Percentiles rank a stretch among this genome's conserved stretches.
These are phyloP conservation scores for Beauveria medogensis DNA, from an alignment of 2,329 filamentous ascomycete genomes.

Conservation along the genomic window DNA sequence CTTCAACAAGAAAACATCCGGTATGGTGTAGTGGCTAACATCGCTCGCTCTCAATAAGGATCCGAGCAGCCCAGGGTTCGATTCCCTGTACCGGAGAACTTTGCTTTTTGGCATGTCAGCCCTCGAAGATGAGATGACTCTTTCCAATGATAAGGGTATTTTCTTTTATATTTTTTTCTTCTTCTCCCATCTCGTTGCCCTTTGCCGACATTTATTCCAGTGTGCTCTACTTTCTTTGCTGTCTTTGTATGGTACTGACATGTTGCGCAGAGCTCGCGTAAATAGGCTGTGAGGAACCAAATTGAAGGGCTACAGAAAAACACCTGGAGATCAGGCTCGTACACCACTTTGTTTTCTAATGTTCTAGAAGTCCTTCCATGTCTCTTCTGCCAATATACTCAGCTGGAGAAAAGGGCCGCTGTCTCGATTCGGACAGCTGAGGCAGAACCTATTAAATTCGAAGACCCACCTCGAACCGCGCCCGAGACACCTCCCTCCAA, in stretches of 20 bases:
- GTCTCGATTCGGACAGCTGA: not conserved
- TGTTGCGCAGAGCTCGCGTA: too few species aligned
- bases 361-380: not conserved
- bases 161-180: not conserved
- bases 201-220: too few species aligned
- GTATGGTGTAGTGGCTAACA: slow-evolving; percentile 31
- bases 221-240: too few species aligned
- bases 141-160: too few species aligned
- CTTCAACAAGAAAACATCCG: slow-evolving; percentile 16
- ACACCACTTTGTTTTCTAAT: too few species aligned
- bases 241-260: too few species aligned
- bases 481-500: slow-evolving; percentile 6
- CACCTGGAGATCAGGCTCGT: too few species aligned
- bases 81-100: slow-evolving; percentile 25
- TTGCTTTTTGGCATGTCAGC: not conserved
- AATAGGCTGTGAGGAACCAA: too few species aligned
- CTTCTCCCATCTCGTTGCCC: too few species aligned
- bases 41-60: slow-evolving; percentile 26
- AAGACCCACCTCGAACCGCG: slow-evolving; percentile 7
- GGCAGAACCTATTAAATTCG: not conserved
- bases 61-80: slow-evolving; percentile 28
- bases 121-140: too few species aligned
- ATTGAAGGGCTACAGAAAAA: too few species aligned
- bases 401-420: not conserved
- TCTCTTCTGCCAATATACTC: not conserved